Percentiles rank a stretch among this genome's conserved stretches.
Evolutionary conservation across 2,329 filamentous ascomycete genomes (phyloP).

Genomic region (Drechslerella dactyloides): DNA sequence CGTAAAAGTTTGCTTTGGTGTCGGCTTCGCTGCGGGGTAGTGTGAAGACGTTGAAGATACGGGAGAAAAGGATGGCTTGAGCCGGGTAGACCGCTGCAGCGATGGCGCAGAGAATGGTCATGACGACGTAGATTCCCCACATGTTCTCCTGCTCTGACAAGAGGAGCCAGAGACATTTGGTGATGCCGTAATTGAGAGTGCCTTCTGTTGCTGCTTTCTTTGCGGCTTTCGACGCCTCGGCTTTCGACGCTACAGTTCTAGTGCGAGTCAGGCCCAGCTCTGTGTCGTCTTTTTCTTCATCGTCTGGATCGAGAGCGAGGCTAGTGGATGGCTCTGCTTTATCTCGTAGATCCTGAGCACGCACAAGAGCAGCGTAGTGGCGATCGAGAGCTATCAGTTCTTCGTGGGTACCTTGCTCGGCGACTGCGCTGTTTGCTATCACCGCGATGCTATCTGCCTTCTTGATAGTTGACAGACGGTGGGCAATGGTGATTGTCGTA

Average conservation of each 20-base stretch:
- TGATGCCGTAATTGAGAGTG: constrained; percentile 57
- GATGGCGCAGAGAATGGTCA: constrained; percentile 62
- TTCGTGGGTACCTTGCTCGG: constrained; percentile 78
- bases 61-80: constrained; percentile 66
- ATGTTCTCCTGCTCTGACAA: constrained; percentile 64
- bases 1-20: constrained; percentile 66
- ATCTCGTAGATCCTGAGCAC: constrained; percentile 67
- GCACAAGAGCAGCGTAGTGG: constrained; percentile 71
- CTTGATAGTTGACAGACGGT: constrained; percentile 75
- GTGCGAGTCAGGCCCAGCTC: constrained; percentile 33
- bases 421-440: constrained; percentile 71
- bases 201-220: constrained; percentile 52
- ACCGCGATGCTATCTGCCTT: constrained; percentile 81
- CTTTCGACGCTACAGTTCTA: constrained; percentile 36
- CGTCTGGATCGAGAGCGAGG: constrained; percentile 35
- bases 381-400: constrained; percentile 69
- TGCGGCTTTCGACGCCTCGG: constrained; percentile 28
- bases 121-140: constrained; percentile 62
- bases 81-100: constrained; percentile 59
- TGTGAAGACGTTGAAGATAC: constrained; percentile 64
- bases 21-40: constrained; percentile 55
- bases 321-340: constrained; percentile 53
- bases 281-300: constrained; percentile 50
- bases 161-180: constrained; percentile 65
- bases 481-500: constrained; percentile 79